These are phyloP conservation scores for Dissophora globulifera DNA, from an alignment of 192 early-diverging fungal species.

Conservation along the genomic window DNA sequence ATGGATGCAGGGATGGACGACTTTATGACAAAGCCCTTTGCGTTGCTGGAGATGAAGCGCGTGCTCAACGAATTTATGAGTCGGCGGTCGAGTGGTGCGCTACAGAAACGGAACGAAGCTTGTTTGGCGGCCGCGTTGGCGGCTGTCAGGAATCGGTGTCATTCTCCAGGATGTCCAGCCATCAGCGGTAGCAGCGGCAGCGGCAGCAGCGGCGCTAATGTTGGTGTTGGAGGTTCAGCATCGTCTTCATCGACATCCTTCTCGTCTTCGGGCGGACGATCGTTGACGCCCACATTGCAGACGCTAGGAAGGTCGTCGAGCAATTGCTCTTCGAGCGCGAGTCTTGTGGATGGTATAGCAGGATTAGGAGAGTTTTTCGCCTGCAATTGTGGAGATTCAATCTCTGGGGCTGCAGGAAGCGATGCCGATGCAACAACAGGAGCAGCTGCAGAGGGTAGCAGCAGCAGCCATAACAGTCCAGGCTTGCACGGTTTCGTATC, in stretches of 20 bases:
- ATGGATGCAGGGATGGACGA: conserved; percentile 69
- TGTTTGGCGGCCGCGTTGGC: conserved; percentile 30
- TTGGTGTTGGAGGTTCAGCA: no score
- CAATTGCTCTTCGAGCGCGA: conserved; percentile 11
- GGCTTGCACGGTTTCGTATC: no score
- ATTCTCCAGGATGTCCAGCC: conserved; percentile 17
- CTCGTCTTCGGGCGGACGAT: neutral
- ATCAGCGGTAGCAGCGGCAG: no score
- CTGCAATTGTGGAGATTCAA: neutral
- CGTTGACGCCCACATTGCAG: conserved; percentile 19
- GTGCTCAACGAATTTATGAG: conserved; percentile 27
- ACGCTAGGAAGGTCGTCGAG: conserved; percentile 15
- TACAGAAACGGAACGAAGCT: conserved; percentile 24
- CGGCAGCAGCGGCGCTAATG: no score
- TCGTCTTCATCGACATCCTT: no score
- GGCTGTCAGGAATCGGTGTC: conserved; percentile 18
- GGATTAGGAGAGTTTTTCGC: no score
- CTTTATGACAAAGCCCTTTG: conserved; percentile 65
- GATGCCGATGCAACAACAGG: neutral
- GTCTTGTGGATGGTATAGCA: conserved; percentile 27
- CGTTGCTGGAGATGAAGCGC: conserved; percentile 60
- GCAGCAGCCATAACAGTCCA: neutral
- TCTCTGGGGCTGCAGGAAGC: neutral
- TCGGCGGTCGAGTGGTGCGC: conserved; percentile 10
- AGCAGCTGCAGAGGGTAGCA: neutral